These are phyloP conservation scores for Thielaviopsis ethacetica DNA, from an alignment of 2,329 filamentous ascomycete species.

Conservation along the genomic window DNA sequence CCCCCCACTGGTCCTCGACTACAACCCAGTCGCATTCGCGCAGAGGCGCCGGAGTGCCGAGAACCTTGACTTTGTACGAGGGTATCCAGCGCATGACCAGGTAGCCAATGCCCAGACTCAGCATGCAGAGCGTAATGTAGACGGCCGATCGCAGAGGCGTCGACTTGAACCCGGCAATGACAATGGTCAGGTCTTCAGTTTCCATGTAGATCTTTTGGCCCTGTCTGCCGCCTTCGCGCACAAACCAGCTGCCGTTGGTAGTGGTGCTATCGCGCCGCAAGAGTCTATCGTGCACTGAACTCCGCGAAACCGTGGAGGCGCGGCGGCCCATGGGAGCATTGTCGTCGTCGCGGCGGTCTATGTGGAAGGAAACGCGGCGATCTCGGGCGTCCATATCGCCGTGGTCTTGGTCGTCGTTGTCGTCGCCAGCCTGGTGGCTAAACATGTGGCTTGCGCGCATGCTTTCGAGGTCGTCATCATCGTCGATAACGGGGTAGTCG, in stretches of 20 bases:
- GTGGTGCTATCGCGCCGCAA: conserved; percentile 53
- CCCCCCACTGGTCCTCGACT: conserved; percentile 94
- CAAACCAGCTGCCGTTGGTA: conserved; percentile 50
- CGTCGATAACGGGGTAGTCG: conserved; percentile 17
- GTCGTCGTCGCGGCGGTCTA: conserved; percentile 24
- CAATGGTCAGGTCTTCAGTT: conserved; percentile 87
- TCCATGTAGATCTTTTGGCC: conserved; percentile 88
- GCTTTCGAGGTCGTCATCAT: conserved; percentile 25
- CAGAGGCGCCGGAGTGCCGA: conserved; percentile 53
- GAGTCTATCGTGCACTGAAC: conserved; percentile 45
- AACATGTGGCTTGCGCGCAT: conserved; percentile 14
- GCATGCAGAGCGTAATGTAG: conserved; percentile 54
- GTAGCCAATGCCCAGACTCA: conserved; percentile 64
- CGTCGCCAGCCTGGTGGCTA: neutral
- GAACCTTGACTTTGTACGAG: conserved; percentile 62
- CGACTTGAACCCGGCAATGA: conserved; percentile 79
- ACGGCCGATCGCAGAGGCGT: conserved; percentile 49
- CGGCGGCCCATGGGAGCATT: conserved; percentile 40
- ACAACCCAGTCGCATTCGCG: conserved; percentile 78
- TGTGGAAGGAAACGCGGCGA: conserved; percentile 18
- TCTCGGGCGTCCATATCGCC: neutral
- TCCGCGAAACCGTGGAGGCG: conserved; percentile 43
- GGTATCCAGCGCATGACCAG: conserved; percentile 83
- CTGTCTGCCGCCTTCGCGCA: conserved; percentile 29
- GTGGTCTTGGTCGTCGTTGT: neutral